These are phyloP conservation scores for Colletotrichum siamense DNA, from an alignment of 2,329 filamentous ascomycete species.

Conservation along the genomic window DNA sequence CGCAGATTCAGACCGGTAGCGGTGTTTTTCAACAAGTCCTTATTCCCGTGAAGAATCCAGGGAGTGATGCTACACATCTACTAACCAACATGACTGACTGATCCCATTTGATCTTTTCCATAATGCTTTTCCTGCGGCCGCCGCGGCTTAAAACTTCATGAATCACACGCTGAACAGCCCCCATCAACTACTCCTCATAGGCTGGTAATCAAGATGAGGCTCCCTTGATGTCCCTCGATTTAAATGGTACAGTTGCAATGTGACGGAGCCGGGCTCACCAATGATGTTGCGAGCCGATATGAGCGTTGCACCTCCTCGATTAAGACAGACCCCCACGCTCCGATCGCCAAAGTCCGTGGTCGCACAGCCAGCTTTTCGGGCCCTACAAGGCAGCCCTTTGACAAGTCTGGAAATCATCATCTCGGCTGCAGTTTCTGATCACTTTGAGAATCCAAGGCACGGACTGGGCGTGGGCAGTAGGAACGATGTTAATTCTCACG, in stretches of 20 bases:
- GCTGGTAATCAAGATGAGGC: constrained; percentile 1
- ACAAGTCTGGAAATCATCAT: background rate
- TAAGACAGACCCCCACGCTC: background rate
- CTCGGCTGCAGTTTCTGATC: background rate
- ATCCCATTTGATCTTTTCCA: background rate
- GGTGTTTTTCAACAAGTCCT: too few species aligned
- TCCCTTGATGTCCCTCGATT: background rate
- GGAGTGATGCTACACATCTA: background rate
- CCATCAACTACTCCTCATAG: background rate
- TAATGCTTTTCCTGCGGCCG: background rate
- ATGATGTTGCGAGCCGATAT: background rate
- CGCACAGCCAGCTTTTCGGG: background rate
- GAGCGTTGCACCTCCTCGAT: background rate
- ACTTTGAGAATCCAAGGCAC: background rate
- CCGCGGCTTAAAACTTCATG: background rate
- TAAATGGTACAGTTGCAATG: background rate
- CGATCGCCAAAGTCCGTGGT: background rate
- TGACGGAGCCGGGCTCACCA: background rate
- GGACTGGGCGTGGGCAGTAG: background rate
- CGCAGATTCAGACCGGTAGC: background rate
- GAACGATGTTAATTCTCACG: background rate
- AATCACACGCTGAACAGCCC: background rate
- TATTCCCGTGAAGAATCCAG: background rate
- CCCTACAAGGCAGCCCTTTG: background rate
- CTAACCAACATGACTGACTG: background rate